Base-by-base conservation (phyloP, 305 asterid species). In the Ajuga reptans region DNA sequence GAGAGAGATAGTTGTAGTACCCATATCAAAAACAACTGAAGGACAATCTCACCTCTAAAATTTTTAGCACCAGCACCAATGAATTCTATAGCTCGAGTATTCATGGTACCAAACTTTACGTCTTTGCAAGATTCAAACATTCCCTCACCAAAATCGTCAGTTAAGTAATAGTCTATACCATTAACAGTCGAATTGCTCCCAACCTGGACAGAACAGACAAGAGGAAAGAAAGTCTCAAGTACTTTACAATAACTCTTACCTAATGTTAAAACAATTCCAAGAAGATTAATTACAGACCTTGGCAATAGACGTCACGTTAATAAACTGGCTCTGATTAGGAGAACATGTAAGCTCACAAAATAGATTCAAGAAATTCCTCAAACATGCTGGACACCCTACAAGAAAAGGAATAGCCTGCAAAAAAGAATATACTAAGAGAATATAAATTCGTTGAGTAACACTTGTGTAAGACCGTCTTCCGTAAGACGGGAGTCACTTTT, bases 351-450 rank as follows among this genome's bases (percentile, higher is more conserved):
- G 97, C 87, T 91, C 99, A 64, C 99, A 94, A 84, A 94, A 94
- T 36, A 94, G 84, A 89, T 94, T 94, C 87, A 94, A 83, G 77
- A 94, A 94, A 79, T 91, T 94, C 79, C 99, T 89, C 91, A 94
- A 84, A 84, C 99, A 94, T 74, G 99, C 96, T 56, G 99, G 99
- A 83, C 99, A 94, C 52, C 99, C 98, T 74, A 91, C 98, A 64
- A 94, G 96, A 80, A 94, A 88, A 67, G 99, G 99, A 79, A 94
- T 84, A 67, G 96, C 99, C 99, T 94, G 91, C 89, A 84, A 77
- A 49, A 81, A 63, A 49, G 80, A 65, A 78, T 64, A 72, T 62
- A 78, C 80, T 63, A 80, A 65, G 68, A 76, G 55, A 67, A 74
- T 37, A 6, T 69, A 53, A 81, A 68, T 59, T 53, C 61, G 36